Percentiles rank a stretch among this genome's conserved stretches.
phyloP scores from a whole-genome alignment of 306 rosid species.

The Alnus rubra region DNA sequence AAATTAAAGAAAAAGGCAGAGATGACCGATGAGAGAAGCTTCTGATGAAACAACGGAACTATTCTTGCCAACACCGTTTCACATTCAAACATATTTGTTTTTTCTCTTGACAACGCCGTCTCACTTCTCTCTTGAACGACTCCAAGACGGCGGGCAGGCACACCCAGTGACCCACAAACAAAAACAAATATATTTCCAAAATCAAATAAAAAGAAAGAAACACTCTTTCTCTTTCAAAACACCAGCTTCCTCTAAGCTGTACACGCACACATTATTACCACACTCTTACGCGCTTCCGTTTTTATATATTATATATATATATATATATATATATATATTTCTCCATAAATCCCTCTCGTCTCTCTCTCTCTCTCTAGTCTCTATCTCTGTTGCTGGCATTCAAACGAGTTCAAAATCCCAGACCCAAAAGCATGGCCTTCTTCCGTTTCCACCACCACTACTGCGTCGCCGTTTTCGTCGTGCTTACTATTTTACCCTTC shows the following conservation, averaged over 20 bases:
- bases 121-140: background rate
- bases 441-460: background rate
- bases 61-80: background rate
- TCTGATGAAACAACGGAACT: too few species aligned
- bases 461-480: slow-evolving; percentile 14
- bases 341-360: too few species aligned
- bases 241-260: slow-evolving; percentile 21
- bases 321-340: too few species aligned
- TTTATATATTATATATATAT: too few species aligned
- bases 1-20: slow-evolving; percentile 12
- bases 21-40: too few species aligned
- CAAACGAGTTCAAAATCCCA: background rate
- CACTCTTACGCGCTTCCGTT: slow-evolving; percentile 5
- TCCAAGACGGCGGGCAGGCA: slow-evolving; percentile 26
- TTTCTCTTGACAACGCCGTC: too few species aligned
- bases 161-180: background rate
- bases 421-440: slow-evolving; percentile 23
- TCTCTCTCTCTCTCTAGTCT: too few species aligned
- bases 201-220: background rate
- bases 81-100: background rate
- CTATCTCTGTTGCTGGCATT: background rate
- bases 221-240: slow-evolving; percentile 4
- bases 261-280: background rate
- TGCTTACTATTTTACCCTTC: slow-evolving; percentile 25
- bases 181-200: too few species aligned